Evolutionary conservation across 2,329 filamentous ascomycete genomes (phyloP), one percentile per base, ranked within the genome.

Genomic region (Colletotrichum navitas): DNA sequence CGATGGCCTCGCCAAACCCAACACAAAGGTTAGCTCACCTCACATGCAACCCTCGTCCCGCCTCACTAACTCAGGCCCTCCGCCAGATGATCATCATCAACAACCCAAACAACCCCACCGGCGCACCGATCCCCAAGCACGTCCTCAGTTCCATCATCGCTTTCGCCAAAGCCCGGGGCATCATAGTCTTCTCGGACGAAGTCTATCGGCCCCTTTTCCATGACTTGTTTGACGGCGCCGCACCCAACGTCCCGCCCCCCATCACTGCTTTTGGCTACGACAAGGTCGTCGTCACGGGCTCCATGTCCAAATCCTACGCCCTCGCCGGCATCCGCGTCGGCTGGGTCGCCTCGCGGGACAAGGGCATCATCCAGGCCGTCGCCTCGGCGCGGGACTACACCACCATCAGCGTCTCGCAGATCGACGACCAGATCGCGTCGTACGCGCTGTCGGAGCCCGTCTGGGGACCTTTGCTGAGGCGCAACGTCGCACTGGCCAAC

Each of bases 191-290:
- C 69, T 88, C 88, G 10, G 93, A 97, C 77, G 94, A 97, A 82
- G 94, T 96, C 32, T 97, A 95, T 80, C 88, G 93, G 1, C 94
- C 94, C 0, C 84, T 97, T 3, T 97, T 94, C 83, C 93, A 97
- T 80, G 88, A 88, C 64, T 76, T 82, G 3, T 86, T 88, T 0
- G 79, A 85, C 41, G 85, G 88, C 39, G 75, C 75, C 41, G 75
- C 75, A 68, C 75, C 86, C 26, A 87, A 88, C 67, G 65, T 63
- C 56, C 92, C 88, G 2, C 91, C 92, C 0, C 94, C 93, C 0
- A 85, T 91, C 14, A 84, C 94, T 0, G 89, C 92, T 0, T 83
- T 96, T 54, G 91, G 90, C 54, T 96, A 97, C 80, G 82, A 87
- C 3, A 91, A 90, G 67, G 87, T 89, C 29, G 85, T 97, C 41